Evolutionary conservation across 306 rosid genomes (phyloP), one percentile per base, ranked within the genome.

Genomic region (Glycine tomentella): DNA sequence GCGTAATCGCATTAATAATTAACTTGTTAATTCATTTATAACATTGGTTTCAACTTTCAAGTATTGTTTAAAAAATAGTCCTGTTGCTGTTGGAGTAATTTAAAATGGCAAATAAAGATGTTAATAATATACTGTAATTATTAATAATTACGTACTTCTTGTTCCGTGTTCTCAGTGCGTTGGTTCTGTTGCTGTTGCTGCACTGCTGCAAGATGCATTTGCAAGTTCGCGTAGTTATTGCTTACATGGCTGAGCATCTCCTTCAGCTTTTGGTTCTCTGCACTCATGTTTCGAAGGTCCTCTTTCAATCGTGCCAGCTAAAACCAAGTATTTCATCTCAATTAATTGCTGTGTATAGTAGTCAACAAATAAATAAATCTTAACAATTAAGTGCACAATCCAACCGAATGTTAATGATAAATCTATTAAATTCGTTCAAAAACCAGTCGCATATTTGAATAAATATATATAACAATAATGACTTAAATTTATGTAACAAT

Each of bases 231-330:
- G 89, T 95, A 92, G 67, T 90, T 95, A 67, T 61, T 82, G 74
- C 77, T 90, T 64, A 92, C 97, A 16, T 91, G 97, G 61, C 57
- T 86, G 4, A 95, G 90, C 97, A 91, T 91, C 17, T 91, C 97
- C 67, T 82, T 91, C 81, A 95, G 77, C 81, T 82, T 92, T 53
- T 88, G 88, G 75, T 95, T 95, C 69, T 95, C 98, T 0, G 80
- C 69, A 78, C 86, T 87, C 92, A 92, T 86, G 4, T 89, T 90
- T 71, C 85, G 87, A 15, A 92, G 91, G 81, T 92, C 97, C 53
- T 80, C 79, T 89, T 91, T 92, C 84, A 92, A 59, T 45, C 80
- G 90, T 15, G 91, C 88, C 75, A 95, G 86, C 98, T 95, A 83
- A 74, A 76, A 69, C 17, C 55, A 77, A 52, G 7, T 75, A 46